Base-by-base conservation (phyloP, 1,284 basidiomycete genomes). In the Phenoliferia sp. region DNA sequence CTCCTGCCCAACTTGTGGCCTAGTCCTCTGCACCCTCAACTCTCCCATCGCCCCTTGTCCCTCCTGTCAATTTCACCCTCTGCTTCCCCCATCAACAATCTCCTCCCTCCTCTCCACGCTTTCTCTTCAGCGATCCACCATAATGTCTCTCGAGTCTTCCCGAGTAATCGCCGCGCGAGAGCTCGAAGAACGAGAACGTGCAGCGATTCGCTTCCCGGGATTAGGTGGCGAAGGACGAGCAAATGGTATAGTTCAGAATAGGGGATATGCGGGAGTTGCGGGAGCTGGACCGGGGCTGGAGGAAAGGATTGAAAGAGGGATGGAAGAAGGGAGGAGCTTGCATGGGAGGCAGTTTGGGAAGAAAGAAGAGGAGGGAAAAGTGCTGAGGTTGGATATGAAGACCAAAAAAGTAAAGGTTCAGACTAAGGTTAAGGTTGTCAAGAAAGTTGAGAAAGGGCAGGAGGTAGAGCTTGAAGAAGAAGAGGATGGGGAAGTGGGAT, bases 21-120 rank as follows among this genome's bases (percentile, higher is more conserved):
- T 82, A 15, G 75, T 79, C 29, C 70, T 80, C 54, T 82, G 81
- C 69, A 34, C 62, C 5, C 63, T 80, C 33, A 80, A 81, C 54
- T 69, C 74, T 0, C 72, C 79, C 19, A 75, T 75, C n/a, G 12
- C 50, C 3, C 77, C 79, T 12, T 82, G 81, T 68, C 81, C 81
- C 17, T 80, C 80, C 19, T 82, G 81, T 66, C 52, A 67, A 0
- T 68, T 67, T 16, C 59, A 67, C 15, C 76, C 79, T 3, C 69
- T 79, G 34, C 60, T 68, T n/a, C 44, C 62, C 28, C 58, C 63
- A 3, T 26, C 63, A 16, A 9, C n/a, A 6, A 33, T 56, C 15
- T 63, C 71, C 1, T 48, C 62, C 0, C 52, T 68, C 54, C 61
- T 68, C 59, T 33, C 64, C 1, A 12, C 63, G 4, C 66, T 72